Percentiles rank a stretch among this genome's conserved stretches.
phyloP scores from a whole-genome alignment of 495 filamentous ascomycete genomes.

The Sphaerosporella brunnea region DNA sequence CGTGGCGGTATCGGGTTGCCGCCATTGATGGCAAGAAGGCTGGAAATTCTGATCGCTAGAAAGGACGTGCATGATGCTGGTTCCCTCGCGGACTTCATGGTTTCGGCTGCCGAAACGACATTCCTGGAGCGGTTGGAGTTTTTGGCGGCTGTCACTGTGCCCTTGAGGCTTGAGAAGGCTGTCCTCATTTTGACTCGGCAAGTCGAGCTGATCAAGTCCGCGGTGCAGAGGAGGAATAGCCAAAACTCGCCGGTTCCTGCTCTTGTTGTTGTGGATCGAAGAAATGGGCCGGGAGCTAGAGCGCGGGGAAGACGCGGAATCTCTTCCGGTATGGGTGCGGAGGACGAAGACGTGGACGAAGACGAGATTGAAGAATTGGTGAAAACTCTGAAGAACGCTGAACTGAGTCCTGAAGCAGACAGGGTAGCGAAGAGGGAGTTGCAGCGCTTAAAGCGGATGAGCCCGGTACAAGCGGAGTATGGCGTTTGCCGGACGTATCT shows the following conservation, averaged over 20 bases:
- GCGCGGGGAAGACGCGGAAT: conserved; percentile 35
- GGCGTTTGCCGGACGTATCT: conserved; percentile 87
- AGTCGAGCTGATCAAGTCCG: conserved; percentile 59
- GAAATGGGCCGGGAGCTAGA: conserved; percentile 35
- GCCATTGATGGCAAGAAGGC: conserved; percentile 61
- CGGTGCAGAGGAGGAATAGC: conserved; percentile 28
- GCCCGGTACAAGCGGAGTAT: conserved; percentile 84
- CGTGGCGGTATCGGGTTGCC: conserved; percentile 47
- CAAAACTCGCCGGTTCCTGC: conserved; percentile 14
- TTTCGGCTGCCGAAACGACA: conserved; percentile 65
- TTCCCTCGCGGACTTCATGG: conserved; percentile 87
- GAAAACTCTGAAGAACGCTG: conserved; percentile 65
- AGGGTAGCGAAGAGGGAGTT: conserved; percentile 83
- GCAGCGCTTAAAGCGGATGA: conserved; percentile 82
- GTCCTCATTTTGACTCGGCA: conserved; percentile 66
- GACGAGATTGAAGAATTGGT: conserved; percentile 86
- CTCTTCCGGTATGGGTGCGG: conserved; percentile 35
- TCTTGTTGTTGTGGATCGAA: conserved; percentile 20
- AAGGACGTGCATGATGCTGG: conserved; percentile 67
- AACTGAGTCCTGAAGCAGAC: conserved; percentile 42
- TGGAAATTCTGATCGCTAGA: conserved; percentile 67
- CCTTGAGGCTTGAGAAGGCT: conserved; percentile 57
- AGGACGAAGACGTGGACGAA: conserved; percentile 54
- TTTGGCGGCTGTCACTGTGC: conserved; percentile 55
- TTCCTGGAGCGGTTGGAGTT: conserved; percentile 80